These are phyloP conservation scores for Achlya hypogyna DNA, from an alignment of 352 stramenopile species.

Conservation along the genomic window DNA sequence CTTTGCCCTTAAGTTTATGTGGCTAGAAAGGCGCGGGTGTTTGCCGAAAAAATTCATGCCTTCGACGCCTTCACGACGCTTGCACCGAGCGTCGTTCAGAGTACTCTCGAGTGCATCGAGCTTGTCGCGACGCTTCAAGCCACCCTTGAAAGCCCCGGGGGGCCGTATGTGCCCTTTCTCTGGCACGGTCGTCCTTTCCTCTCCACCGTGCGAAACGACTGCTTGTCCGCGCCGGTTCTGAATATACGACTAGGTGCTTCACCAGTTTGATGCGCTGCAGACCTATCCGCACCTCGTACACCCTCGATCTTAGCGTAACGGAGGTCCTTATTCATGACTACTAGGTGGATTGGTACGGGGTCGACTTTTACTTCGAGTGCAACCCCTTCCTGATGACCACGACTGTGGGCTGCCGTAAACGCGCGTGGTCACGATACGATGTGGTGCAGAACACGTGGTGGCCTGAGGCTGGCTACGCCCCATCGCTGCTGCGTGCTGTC, in stretches of 20 bases:
- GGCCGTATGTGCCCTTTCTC: neutral
- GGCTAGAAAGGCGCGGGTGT: neutral
- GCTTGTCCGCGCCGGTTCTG: neutral
- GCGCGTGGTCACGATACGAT: neutral
- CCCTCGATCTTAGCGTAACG: neutral
- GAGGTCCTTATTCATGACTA: neutral
- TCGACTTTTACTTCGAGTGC: constrained; percentile 8
- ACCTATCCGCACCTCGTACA: neutral
- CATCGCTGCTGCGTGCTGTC: neutral
- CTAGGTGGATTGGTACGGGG: constrained; percentile 7
- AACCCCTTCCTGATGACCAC: constrained; percentile 3
- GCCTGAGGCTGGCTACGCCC: neutral
- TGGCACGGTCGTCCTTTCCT: constrained; percentile 3
- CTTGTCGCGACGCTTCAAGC: neutral
- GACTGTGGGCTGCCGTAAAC: neutral
- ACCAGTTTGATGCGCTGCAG: neutral
- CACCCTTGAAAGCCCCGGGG: neutral
- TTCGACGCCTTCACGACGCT: constrained; percentile 4
- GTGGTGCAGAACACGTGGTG: neutral
- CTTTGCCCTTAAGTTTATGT: neutral
- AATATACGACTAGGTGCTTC: neutral
- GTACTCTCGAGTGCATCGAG: neutral
- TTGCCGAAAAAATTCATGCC: neutral
- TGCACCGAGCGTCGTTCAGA: neutral
- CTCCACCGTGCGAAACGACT: neutral